Base-by-base conservation (phyloP, 306 rosid species). In the Castanea mollissima region DNA sequence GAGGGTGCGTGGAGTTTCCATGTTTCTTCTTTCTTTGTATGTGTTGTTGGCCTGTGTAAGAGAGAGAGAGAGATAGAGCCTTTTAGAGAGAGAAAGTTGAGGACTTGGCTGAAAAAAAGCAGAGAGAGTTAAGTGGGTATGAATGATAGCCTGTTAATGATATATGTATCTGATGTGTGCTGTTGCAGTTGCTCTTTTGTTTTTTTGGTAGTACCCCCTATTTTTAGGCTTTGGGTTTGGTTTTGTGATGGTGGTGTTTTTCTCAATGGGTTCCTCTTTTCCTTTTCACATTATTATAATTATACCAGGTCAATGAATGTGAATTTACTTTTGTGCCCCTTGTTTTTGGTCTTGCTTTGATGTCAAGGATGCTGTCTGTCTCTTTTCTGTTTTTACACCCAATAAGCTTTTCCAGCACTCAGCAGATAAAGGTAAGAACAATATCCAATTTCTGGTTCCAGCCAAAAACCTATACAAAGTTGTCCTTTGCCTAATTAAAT, bases 1-100 rank as follows among this genome's bases (percentile, higher is more conserved):
- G 58, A 62, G 83, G 75, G 84, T 90, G 90, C 81, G 91, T 88
- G 89, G 83, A 90, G 85, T 91, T 93, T 85, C 90, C 83, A 89
- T 86, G 87, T 87, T 88, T 88, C 94, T 78, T 88, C 90, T 83
- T 78, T 76, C 83, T 52, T 88, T 80, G 86, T 58, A 86, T 80
- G 79, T 73, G 81, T 76, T 78, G 80, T 71, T 82, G 79, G 76
- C 71, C 80, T 78, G 83, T 75, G 83, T 75, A 67, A 88, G 90
- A 87, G 91, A 86, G 82, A 88, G 75, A 80, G 69, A 76, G 51
- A 65, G 71, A 74, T 54, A 41, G 63, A 63, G 35, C 68, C 58
- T n/a, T 55, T 56, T 27, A 21, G 64, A 62, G 65, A 52, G 73
- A 75, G 82, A 69, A 56, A 49, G 54, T 49, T 49, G 54, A 49